Evolutionary conservation across 2,329 filamentous ascomycete genomes (phyloP), one percentile per base, ranked within the genome.

Genomic region (Byssochlamys sp.): DNA sequence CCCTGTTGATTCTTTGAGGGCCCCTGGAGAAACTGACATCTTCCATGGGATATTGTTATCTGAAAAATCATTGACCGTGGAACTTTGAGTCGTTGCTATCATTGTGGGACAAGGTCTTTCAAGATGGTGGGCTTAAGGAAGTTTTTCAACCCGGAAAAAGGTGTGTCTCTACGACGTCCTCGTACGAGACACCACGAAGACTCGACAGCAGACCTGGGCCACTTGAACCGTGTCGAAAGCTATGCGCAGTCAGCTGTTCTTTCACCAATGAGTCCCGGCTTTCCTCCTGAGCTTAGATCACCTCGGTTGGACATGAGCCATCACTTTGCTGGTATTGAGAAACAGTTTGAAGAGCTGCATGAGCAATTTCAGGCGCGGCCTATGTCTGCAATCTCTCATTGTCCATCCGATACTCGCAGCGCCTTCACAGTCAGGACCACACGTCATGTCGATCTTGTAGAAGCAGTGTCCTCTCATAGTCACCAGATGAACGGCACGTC

Each of bases 361-460:
- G 67, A 72, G 27, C 65, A 69, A 45, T 64, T 75, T 49, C 65
- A 65, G 54, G 57, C 66, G 28, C 64, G 69, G 33, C 65, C 70
- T 4, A 29, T 61, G 49, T 67, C 70, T 48, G 61, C 66, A 31
- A 59, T 65, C 45, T 66, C 65, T 25, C 65, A 66, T 33, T 58
- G 62, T 14, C 61, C 66, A 24, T 64, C 65, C 60, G 63, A 60
- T 57, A 61, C 60, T 50, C 64, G 65, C 26, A 66, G 54, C 57
- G 62, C 58, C 28, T 61, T 55, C 49, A 61, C 59, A 14, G 56
- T 58, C 39, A 66, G 59, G 51, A 69, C 57, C 31, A 59, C 65
- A 39, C 69, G 72, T 24, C 72, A 76, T 65, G 67, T 76, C 50
- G 74, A 76, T 60, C 63, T 76, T 31, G 61, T 75, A 24, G 72